phyloP scores from a whole-genome alignment of 495 filamentous ascomycete species.

The Xylaria acuta region DNA sequence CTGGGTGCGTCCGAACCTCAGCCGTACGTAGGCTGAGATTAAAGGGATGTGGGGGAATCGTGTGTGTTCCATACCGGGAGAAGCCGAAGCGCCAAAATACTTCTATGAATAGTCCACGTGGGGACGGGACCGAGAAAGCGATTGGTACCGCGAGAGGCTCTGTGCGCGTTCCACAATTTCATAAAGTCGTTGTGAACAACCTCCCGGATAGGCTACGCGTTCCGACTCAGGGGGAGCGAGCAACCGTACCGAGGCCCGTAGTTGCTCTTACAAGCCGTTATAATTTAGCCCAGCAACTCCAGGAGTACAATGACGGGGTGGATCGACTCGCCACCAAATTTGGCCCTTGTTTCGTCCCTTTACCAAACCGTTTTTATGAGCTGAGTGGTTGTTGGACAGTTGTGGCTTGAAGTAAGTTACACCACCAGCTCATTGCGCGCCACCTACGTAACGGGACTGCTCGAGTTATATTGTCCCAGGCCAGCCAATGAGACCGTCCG shows the following conservation, averaged over 20 bases:
- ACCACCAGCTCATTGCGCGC: neutral
- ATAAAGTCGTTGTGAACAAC: neutral
- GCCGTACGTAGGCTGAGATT: neutral
- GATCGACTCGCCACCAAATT: conserved; percentile 3
- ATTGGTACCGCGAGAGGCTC: conserved; percentile 15
- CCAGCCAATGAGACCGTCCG: neutral
- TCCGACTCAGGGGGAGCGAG: neutral
- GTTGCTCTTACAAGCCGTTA: neutral
- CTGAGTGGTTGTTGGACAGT: conserved; percentile 3
- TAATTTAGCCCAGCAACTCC: neutral
- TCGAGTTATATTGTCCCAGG: neutral
- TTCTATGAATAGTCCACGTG: conserved; percentile 21
- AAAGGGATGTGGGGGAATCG: neutral
- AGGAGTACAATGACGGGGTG: neutral
- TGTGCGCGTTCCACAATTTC: conserved; percentile 4
- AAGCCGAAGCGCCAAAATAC: conserved; percentile 3
- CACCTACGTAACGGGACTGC: conserved; percentile 1
- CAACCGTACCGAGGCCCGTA: neutral
- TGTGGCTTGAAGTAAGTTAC: conserved; percentile 1
- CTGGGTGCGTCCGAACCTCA: neutral
- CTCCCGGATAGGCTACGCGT: neutral
- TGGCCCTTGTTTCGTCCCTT: neutral
- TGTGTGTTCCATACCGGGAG: neutral
- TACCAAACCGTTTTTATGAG: conserved; percentile 11
- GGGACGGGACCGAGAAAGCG: neutral